Evolutionary conservation across 108 stramenopile species (phyloP), one percentile per base, ranked within the genome.

Genomic region (Chaetoceros tenuissimus): DNA sequence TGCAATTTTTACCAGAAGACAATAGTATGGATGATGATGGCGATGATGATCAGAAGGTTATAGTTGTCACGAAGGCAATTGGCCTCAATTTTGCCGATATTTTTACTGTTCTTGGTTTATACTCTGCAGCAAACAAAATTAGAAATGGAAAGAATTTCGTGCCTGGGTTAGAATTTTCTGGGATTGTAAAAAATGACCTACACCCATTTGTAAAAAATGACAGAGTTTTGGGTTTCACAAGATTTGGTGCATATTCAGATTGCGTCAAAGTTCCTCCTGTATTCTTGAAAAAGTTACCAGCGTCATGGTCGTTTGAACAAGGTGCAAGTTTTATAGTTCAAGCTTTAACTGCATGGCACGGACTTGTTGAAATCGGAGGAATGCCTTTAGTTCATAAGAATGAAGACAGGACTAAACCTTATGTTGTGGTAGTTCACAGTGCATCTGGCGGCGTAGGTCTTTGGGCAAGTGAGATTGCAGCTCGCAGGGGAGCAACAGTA

Each of bases 11-110:
- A 10, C 28, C 24, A 20, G 20, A 21, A 29, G 7, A 51, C 18
- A n/a, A 27, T n/a, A n/a, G n/a, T n/a, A n/a, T n/a, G n/a, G n/a
- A n/a, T n/a, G n/a, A n/a, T n/a, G n/a, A n/a, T n/a, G n/a, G n/a
- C n/a, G n/a, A n/a, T n/a, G 43, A 50, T 22, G 49, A 50, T 19
- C n/a, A 22, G 10, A 19, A 18, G 19, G 63, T 60, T 13, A 51
- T 20, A 8, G 31, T 71, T 3, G 22, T 59, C 17, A 71, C 66
- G 3, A 20, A 30, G 54, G 66, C 69, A 3, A 59, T 76, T 5
- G 70, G 75, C 5, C 55, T 78, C 29, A 78, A 78, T 30, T 78
- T 71, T 59, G 76, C 68, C 8, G 76, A 78, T 46, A 48, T 78
- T 26, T 74, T 74, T 58, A 55, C 55, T 25, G 60, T 68, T 19